Evolutionary conservation across 768 basidiomycete genomes (phyloP).

Genomic region (Lanmaoa pseudosensibilis): DNA sequence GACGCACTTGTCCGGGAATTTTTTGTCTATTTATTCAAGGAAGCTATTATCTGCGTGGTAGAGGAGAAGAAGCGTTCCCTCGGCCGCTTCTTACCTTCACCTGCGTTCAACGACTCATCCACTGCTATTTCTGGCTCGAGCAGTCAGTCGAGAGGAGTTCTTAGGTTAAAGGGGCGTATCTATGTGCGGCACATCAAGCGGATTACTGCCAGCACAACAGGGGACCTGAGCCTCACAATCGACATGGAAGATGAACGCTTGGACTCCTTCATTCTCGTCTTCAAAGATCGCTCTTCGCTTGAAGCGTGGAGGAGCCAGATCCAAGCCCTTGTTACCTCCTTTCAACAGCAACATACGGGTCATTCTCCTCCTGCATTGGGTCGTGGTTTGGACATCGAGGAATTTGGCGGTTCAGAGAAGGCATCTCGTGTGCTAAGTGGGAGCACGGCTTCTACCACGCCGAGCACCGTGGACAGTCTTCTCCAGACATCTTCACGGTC

Average conservation of each 20-base stretch:
- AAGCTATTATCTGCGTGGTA: constrained; percentile 97
- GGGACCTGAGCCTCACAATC: constrained; percentile 92
- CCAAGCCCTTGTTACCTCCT: constrained; percentile 69
- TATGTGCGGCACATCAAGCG: constrained; percentile 93
- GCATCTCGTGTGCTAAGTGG: constrained; percentile 81
- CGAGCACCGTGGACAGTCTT: constrained; percentile 61
- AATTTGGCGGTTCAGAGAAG: constrained; percentile 76
- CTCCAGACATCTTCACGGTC: constrained; percentile 67
- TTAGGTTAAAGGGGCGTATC: constrained; percentile 92
- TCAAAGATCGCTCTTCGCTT: constrained; percentile 85
- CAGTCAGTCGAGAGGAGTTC: constrained; percentile 55
- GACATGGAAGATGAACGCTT: constrained; percentile 95
- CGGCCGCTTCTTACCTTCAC: constrained; percentile 70
- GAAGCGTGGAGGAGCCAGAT: constrained; percentile 89
- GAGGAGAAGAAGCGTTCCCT: constrained; percentile 91
- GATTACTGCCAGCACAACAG: constrained; percentile 76
- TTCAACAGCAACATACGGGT: constrained; percentile 55
- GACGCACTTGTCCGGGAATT: constrained; percentile 91
- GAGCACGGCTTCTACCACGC: constrained; percentile 59
- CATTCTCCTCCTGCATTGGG: constrained; percentile 34
- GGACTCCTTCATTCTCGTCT: constrained; percentile 94
- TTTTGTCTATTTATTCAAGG: constrained; percentile 94
- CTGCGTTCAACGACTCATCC: constrained; percentile 51
- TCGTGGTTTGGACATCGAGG: constrained; percentile 59
- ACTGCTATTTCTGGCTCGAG: constrained; percentile 39